Evolutionary conservation across 108 stramenopile genomes (phyloP).

Genomic region (Schizochytrium sp.): DNA sequence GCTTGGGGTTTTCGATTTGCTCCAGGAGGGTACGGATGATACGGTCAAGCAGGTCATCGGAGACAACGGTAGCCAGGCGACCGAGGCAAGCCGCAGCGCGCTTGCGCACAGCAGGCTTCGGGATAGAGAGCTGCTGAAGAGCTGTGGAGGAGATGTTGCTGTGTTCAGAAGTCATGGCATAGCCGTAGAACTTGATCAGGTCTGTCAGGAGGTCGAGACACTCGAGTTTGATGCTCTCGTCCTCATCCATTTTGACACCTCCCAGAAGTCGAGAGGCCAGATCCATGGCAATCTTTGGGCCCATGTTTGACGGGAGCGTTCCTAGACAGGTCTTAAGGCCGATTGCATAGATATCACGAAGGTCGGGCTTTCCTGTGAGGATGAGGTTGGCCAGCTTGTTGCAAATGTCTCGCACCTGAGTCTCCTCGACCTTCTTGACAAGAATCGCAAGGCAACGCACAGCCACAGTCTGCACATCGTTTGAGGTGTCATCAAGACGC

Average conservation of each 20-base stretch:
- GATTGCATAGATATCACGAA: constrained; percentile 97
- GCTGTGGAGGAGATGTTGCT: constrained; percentile 82
- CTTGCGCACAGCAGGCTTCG: constrained; percentile 83
- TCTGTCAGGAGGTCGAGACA: constrained; percentile 90
- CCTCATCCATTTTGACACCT: constrained; percentile 76
- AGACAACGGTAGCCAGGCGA: constrained; percentile 84
- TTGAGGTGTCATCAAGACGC: constrained; percentile 7
- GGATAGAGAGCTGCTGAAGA: constrained; percentile 78
- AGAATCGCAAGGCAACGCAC: constrained; percentile 12
- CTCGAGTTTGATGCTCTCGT: constrained; percentile 76
- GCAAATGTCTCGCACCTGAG: constrained; percentile 74
- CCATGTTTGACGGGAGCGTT: constrained; percentile 87
- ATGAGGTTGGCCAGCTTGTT: constrained; percentile 85
- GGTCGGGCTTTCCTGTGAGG: constrained; percentile 89
- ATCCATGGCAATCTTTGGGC: constrained; percentile 81
- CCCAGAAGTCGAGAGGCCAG: constrained; percentile 84
- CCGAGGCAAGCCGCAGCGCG: constrained; percentile 91
- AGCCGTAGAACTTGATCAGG: constrained; percentile 89
- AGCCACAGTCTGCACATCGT: constrained; percentile 22
- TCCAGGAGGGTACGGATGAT: constrained; percentile 84
- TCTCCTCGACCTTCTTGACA: constrained; percentile 24
- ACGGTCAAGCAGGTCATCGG: constrained; percentile 82
- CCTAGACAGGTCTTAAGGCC: constrained; percentile 94
- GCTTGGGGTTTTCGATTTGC: constrained; percentile 77
- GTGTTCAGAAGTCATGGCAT: constrained; percentile 79